Evolutionary conservation across 2,329 filamentous ascomycete species (phyloP).

Genomic region (Alternaria consortialis): DNA sequence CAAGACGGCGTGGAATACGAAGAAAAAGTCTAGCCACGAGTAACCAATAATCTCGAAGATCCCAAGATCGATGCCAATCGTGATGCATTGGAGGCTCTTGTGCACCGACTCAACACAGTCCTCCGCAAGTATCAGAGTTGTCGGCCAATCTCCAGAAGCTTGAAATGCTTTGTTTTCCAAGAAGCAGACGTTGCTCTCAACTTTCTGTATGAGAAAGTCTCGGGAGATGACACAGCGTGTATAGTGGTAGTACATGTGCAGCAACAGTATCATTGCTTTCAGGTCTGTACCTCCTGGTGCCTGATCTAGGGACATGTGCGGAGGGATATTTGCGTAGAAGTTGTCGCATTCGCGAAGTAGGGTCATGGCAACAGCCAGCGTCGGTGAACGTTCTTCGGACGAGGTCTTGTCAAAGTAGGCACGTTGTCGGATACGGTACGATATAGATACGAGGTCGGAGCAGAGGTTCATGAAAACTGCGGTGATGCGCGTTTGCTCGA

Average conservation of each 20-base stretch:
- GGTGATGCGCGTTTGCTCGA: constrained; percentile 29
- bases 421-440: constrained; percentile 32
- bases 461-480: constrained; percentile 22
- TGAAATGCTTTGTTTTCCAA: constrained; percentile 21
- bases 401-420: constrained; percentile 35
- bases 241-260: constrained; percentile 36
- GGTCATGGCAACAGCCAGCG: constrained; percentile 26
- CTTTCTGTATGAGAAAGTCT: constrained; percentile 36
- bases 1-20: constrained; percentile 37
- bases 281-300: constrained; percentile 19
- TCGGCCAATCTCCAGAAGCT: constrained; percentile 23
- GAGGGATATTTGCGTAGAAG: constrained; percentile 27
- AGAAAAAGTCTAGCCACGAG: constrained; percentile 36
- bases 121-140: constrained; percentile 29
- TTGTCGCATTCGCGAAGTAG: constrained; percentile 34
- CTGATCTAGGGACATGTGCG: constrained; percentile 20
- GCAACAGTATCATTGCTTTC: constrained; percentile 25
- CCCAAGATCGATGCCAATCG: constrained; percentile 22
- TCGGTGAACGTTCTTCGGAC: constrained; percentile 30
- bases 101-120: constrained; percentile 40
- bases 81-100: constrained; percentile 33
- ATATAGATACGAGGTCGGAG: constrained; percentile 26
- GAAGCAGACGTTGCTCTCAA: constrained; percentile 29
- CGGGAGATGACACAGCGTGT: constrained; percentile 37
- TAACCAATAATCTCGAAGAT: constrained; percentile 31